phyloP scores from a whole-genome alignment of 805 yeast species.

The Spathaspora gorwiae region DNA sequence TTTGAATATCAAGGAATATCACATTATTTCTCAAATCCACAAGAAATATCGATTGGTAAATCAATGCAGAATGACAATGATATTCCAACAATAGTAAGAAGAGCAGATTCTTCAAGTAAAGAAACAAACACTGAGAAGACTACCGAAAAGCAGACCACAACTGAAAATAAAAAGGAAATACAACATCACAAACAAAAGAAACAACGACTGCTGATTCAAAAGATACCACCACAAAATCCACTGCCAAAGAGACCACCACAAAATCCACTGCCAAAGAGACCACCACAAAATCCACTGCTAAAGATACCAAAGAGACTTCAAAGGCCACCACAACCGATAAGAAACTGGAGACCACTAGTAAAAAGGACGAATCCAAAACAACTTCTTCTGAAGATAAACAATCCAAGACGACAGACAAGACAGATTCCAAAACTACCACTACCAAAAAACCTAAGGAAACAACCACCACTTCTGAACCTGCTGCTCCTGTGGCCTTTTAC shows the following conservation, averaged over 20 bases:
- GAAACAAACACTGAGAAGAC: not conserved
- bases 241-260: not conserved
- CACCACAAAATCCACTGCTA: not conserved
- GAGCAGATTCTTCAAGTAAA: not conserved
- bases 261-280: not conserved
- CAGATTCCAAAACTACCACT: not conserved
- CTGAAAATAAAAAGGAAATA: not conserved
- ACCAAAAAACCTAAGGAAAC: not conserved
- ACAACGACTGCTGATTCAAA: not conserved
- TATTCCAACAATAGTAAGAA: not conserved
- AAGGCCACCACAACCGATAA: not conserved
- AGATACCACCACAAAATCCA: not conserved
- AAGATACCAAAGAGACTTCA: not conserved
- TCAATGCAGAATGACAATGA: not conserved
- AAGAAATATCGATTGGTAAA: not conserved
- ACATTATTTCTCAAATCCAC: not conserved
- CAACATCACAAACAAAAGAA: not conserved
- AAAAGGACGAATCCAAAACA: not conserved
- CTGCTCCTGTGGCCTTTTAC: slow-evolving; percentile 10
- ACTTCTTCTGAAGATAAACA: not conserved
- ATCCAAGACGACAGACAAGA: not conserved
- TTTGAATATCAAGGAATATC: not conserved
- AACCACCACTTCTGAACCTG: not conserved
- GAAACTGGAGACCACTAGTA: slow-evolving; percentile 4
- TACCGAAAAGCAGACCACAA: not conserved